phyloP scores from a whole-genome alignment of 2,329 filamentous ascomycete species.

The Hypoxylon sp. region DNA sequence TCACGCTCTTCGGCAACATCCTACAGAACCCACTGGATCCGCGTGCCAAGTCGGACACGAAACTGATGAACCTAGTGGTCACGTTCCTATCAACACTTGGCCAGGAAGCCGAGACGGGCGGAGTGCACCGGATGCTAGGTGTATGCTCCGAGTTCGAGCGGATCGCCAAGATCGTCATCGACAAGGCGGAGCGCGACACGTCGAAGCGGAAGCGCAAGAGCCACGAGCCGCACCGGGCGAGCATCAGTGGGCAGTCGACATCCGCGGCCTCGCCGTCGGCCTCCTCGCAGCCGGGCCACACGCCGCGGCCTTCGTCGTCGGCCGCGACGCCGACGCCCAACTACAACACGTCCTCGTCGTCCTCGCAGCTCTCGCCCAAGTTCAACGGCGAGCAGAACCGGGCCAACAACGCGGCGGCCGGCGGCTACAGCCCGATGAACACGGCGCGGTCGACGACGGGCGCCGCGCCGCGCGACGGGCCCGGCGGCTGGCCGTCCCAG shows the following conservation, averaged over 20 bases:
- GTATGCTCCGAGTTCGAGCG: constrained; percentile 97
- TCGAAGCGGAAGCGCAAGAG: constrained; percentile 85
- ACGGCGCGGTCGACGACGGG: constrained; percentile 49
- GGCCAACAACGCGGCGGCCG: constrained; percentile 44
- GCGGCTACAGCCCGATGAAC: constrained; percentile 51
- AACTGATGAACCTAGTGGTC: constrained; percentile 91
- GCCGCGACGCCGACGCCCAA: constrained; percentile 43
- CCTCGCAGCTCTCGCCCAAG: constrained; percentile 43
- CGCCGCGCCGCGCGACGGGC: constrained; percentile 55
- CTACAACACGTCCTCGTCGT: constrained; percentile 40
- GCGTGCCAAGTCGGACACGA: constrained; percentile 85
- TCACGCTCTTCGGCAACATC: constrained; percentile 96
- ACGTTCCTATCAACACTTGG: constrained; percentile 89
- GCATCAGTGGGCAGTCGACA: constrained; percentile 24
- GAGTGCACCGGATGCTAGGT: constrained; percentile 90
- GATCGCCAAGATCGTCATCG: constrained; percentile 88
- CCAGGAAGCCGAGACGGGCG: constrained; percentile 88
- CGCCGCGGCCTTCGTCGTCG: constrained; percentile 34
- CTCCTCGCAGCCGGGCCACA: constrained; percentile 15
- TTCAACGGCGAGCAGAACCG: constrained; percentile 47
- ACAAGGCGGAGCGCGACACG: constrained; percentile 88
- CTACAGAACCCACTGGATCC: constrained; percentile 93
- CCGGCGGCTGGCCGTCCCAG: constrained; percentile 54
- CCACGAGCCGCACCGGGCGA: constrained; percentile 53
- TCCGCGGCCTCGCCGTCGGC: constrained; percentile 34